Percentiles rank a stretch among this genome's conserved stretches.
Evolutionary conservation across 2,329 filamentous ascomycete genomes (phyloP).

Genomic region (Colletotrichum nymphaeae): DNA sequence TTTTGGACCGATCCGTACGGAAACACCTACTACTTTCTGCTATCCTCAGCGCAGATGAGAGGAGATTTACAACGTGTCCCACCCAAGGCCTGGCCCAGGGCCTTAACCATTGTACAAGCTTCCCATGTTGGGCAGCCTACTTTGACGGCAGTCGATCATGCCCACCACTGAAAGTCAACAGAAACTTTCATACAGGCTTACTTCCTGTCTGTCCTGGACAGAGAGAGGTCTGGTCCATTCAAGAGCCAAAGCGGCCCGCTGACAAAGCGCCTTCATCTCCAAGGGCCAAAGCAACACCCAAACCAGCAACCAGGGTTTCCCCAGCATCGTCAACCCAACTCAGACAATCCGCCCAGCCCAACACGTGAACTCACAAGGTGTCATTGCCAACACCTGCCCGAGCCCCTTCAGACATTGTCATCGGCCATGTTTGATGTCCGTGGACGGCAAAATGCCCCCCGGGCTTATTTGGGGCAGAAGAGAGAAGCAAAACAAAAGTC

Average conservation of each 20-base stretch:
- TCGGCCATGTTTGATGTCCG: conserved; percentile 4
- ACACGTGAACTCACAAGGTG: conserved; percentile 28
- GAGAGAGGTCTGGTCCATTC: neutral
- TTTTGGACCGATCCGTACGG: neutral
- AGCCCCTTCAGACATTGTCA: conserved; percentile 24
- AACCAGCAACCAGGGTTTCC: conserved; percentile 14
- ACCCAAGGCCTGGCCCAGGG: neutral
- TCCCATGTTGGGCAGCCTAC: neutral
- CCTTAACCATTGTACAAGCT: neutral
- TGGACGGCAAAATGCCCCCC: neutral
- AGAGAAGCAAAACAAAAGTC: neutral
- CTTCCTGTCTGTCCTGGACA: neutral
- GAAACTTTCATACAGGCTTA: neutral
- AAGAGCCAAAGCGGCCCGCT: conserved; percentile 15
- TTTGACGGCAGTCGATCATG: conserved; percentile 8
- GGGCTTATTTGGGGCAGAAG: conserved; percentile 15
- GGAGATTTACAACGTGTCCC: neutral
- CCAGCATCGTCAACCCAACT: conserved; percentile 23
- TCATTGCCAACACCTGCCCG: conserved; percentile 14
- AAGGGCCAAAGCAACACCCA: neutral
- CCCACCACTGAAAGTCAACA: neutral
- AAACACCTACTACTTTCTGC: neutral
- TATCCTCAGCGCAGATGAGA: neutral
- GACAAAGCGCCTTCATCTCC: conserved; percentile 19
- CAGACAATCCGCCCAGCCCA: conserved; percentile 18